Evolutionary conservation across 2,329 filamentous ascomycete genomes (phyloP).

Genomic region (Dactylellina cionopaga): DNA sequence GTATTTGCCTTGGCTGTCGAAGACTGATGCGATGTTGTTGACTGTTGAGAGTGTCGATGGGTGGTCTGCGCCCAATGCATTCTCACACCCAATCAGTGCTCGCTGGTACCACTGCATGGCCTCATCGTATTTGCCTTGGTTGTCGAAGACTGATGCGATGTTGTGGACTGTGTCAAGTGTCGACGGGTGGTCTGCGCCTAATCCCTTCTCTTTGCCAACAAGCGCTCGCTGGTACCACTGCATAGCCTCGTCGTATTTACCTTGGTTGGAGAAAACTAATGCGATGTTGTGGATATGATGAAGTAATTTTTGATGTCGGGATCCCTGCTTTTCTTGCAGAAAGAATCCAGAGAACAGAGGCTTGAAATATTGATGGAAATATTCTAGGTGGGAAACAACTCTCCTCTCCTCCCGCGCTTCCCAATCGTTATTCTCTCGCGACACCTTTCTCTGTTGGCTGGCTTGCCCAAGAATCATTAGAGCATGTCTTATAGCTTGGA

Average conservation of each 20-base stretch:
- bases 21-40: too few species aligned
- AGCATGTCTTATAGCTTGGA: neutral
- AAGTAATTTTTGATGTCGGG: neutral
- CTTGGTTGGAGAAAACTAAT: too few species aligned
- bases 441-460: neutral
- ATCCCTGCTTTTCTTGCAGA: neutral
- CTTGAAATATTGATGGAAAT: neutral
- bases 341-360: neutral
- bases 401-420: neutral
- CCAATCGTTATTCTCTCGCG: neutral
- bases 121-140: too few species aligned
- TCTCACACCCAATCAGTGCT: too few species aligned
- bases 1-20: too few species aligned
- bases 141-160: too few species aligned
- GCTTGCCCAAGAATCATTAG: neutral
- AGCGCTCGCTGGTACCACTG: constrained; percentile 28
- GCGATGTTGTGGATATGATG: neutral
- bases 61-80: too few species aligned
- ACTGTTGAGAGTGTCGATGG: too few species aligned
- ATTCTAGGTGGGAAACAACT: neutral
- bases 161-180: too few species aligned
- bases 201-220: neutral
- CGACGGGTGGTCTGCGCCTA: too few species aligned
- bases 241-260: constrained; percentile 22
- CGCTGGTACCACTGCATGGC: too few species aligned